Evolutionary conservation across 164 flowering plant genomes (phyloP), one percentile per base, ranked within the genome.

Genomic region (Saururus chinensis): DNA sequence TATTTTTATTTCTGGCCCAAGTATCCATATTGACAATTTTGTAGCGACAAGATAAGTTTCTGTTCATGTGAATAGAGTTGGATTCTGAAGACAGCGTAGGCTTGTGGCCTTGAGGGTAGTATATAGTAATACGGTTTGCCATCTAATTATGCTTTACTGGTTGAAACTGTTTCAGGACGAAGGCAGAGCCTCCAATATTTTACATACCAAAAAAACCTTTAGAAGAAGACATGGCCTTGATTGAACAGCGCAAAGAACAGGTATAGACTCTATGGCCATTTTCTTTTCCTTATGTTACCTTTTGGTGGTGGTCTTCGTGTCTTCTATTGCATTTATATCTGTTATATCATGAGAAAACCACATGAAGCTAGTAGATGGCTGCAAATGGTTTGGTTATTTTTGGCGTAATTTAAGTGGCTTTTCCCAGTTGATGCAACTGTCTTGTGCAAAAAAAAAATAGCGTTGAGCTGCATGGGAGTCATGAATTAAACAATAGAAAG

Each of bases 21-120:
- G 98, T 88, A 72, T 89, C 85, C 96, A 84, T 89, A 82, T 88
- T 85, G 89, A 80, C 95, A 85, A 80, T 88, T 90, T 90, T 90
- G 79, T 88, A 78, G 83, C 79, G 82, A 75, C 87, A 89, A 89
- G 99, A 88, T 90, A 93, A 93, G 99, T 90, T 85, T 88, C 91
- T 77, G 68, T 79, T 84, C 84, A 73, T 75, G 88, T 80, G 77
- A 77, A 78, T 78, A 70, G 72, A 71, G 71, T 75, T 79, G 71
- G 62, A 66, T 59, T 73, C 56, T 35, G 76, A 81, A 78, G 76
- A 75, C 73, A 73, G 75, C 66, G 60, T 69, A 67, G 62, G 71
- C 72, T 60, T 68, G 49, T 45, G 64, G 76, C 71, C 13, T 58
- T 58, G 60, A 11, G 7, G 40, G 45, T 30, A 3, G 35, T 55